These are phyloP conservation scores for Somion occarium DNA, from an alignment of 1,284 basidiomycete species.

Conservation along the genomic window DNA sequence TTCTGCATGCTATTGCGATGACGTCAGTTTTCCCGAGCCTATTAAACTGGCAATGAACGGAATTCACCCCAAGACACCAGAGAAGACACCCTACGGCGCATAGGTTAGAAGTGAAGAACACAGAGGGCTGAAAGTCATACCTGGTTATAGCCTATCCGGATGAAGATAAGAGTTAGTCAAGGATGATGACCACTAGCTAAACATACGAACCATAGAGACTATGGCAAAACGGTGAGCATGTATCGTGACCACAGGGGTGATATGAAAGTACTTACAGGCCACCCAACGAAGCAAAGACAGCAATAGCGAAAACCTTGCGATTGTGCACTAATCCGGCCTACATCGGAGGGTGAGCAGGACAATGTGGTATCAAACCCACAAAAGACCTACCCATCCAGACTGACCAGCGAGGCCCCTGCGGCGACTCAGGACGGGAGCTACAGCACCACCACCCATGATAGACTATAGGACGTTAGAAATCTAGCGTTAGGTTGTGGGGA, in stretches of 20 bases:
- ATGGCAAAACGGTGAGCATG: constrained; percentile 7
- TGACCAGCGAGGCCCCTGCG: constrained; percentile 54
- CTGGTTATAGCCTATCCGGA: constrained; percentile 56
- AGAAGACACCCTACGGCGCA: constrained; percentile 60
- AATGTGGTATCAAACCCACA: not conserved
- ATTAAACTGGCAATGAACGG: not conserved
- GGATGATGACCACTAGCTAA: not conserved
- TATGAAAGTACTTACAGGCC: constrained; percentile 49
- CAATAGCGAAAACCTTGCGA: constrained; percentile 53
- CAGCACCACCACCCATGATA: constrained; percentile 40
- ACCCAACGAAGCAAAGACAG: constrained; percentile 69
- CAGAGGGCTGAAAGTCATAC: constrained; percentile 27
- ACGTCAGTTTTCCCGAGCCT: not conserved
- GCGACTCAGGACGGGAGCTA: constrained; percentile 37
- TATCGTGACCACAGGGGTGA: not conserved
- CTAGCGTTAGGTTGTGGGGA: not conserved
- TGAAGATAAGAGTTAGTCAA: not conserved
- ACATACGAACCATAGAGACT: constrained; percentile 33
- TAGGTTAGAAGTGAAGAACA: constrained; percentile 1
- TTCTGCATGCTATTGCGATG: constrained; percentile 43
- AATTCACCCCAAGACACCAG: constrained; percentile 57
- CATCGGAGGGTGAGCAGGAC: not conserved
- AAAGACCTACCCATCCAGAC: constrained; percentile 56
- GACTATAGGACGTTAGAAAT: not conserved
- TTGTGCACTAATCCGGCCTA: constrained; percentile 63